Evolutionary conservation across 2,329 filamentous ascomycete genomes (phyloP).

Genomic region (Trichoderma polysporum): DNA sequence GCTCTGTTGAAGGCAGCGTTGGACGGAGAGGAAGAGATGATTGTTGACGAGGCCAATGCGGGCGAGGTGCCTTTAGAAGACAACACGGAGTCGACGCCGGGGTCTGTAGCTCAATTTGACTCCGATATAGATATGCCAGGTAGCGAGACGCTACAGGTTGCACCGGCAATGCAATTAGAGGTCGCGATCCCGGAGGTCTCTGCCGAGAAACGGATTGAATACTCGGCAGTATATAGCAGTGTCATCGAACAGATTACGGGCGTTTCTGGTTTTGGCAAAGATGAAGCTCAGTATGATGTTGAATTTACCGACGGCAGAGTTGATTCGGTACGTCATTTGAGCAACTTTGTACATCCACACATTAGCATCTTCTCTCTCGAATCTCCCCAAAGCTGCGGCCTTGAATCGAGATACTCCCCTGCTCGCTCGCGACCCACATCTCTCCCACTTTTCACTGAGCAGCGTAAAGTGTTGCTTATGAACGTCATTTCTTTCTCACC

Average conservation of each 20-base stretch:
- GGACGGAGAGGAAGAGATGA: background rate
- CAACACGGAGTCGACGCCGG: background rate
- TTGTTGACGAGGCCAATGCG: background rate
- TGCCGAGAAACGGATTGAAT: slow-evolving; percentile 31
- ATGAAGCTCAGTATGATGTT: slow-evolving; percentile 35
- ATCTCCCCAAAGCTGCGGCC: background rate
- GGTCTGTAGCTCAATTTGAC: background rate
- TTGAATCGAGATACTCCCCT: background rate
- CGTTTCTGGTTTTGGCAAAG: slow-evolving; percentile 29
- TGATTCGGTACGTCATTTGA: slow-evolving; percentile 42
- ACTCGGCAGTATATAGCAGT: slow-evolving; percentile 36
- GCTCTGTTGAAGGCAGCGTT: background rate
- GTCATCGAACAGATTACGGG: slow-evolving; percentile 40
- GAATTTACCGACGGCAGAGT: slow-evolving; percentile 49
- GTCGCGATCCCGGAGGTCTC: slow-evolving; percentile 34
- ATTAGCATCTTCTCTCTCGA: too few relatives aligned
- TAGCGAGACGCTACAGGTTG: background rate
- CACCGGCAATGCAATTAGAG: slow-evolving; percentile 28
- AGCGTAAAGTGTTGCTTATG: background rate
- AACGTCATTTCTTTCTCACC: background rate
- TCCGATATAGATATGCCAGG: background rate
- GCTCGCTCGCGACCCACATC: background rate
- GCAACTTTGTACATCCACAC: background rate
- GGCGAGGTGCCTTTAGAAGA: background rate
- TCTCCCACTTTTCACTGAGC: background rate